These are phyloP conservation scores for Draba incana DNA, from an alignment of 345 rosid genomes.

Conservation along the genomic window DNA sequence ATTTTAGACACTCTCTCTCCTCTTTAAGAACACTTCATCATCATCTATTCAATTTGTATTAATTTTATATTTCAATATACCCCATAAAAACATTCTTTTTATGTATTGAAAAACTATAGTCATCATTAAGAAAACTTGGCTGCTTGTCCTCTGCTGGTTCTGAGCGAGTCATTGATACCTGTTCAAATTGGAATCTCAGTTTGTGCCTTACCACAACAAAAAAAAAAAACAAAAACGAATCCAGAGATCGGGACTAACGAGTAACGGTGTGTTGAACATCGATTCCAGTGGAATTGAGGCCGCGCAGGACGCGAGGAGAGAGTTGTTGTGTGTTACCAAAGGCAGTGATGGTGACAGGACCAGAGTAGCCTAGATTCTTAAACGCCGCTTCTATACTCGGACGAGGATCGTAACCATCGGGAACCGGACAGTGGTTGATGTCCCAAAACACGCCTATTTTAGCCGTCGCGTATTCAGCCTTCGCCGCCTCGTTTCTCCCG, in stretches of 20 bases:
- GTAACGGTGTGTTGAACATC: not conserved
- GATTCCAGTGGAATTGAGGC: constrained; percentile 25
- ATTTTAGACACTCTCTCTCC: too few species aligned
- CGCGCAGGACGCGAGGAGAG: not conserved
- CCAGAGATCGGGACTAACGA: constrained; percentile 2
- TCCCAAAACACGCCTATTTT: too few species aligned
- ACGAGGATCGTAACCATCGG: constrained; percentile 4
- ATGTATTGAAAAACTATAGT: too few species aligned
- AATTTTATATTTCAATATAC: too few species aligned
- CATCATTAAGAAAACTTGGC: too few species aligned
- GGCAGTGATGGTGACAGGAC: constrained; percentile 26
- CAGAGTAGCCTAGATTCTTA: not conserved
- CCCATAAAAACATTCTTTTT: too few species aligned
- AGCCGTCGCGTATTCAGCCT: too few species aligned
- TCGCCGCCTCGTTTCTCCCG: too few species aligned
- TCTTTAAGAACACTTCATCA: too few species aligned
- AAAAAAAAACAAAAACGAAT: too few species aligned
- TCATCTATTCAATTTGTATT: too few species aligned
- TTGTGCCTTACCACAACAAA: not conserved
- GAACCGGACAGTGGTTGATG: not conserved
- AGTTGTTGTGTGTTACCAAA: not conserved
- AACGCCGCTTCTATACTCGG: not conserved
- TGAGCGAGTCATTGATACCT: not conserved
- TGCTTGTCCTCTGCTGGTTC: too few species aligned
- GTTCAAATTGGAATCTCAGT: not conserved